phyloP scores from a whole-genome alignment of 2,329 filamentous ascomycete species.

The Fusarium sp. region DNA sequence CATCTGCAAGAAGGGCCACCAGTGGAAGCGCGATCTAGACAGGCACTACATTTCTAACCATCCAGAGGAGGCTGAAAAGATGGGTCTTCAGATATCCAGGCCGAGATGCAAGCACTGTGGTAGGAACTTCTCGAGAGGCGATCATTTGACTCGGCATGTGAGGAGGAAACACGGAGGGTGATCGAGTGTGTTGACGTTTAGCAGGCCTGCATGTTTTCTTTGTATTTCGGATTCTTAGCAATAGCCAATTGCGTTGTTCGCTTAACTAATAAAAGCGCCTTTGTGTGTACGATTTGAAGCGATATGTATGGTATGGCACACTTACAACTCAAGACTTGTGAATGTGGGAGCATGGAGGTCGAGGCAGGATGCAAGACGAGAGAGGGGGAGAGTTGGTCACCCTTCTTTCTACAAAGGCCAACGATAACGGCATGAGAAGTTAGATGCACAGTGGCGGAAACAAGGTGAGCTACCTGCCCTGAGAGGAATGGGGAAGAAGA shows the following conservation, averaged over 20 bases:
- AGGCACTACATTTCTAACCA: conserved; percentile 23
- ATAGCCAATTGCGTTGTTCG: too few species aligned
- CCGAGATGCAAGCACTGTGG: conserved; percentile 7
- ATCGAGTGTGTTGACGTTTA: not conserved
- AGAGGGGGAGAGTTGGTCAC: too few species aligned
- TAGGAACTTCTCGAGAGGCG: conserved; percentile 11
- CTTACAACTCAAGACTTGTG: too few species aligned
- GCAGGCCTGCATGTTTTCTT: conserved; percentile 3
- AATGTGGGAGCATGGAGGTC: too few species aligned
- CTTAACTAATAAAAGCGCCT: too few species aligned
- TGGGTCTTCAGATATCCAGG: not conserved
- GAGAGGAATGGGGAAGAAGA: not conserved
- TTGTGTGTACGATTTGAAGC: too few species aligned
- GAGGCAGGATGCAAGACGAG: too few species aligned
- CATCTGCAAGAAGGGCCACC: conserved; percentile 20
- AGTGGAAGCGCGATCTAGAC: conserved; percentile 1
- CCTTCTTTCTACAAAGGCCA: too few species aligned
- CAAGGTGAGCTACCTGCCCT: too few species aligned
- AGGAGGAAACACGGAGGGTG: conserved; percentile 19
- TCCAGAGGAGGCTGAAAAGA: conserved; percentile 3
- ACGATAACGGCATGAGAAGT: too few species aligned
- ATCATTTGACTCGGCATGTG: conserved; percentile 24
- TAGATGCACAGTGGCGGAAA: too few species aligned
- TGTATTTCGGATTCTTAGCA: not conserved
- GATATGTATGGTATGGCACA: too few species aligned